Base-by-base conservation (phyloP, 371 early-diverging fungal genomes). In the Saksenaea oblongispora region DNA sequence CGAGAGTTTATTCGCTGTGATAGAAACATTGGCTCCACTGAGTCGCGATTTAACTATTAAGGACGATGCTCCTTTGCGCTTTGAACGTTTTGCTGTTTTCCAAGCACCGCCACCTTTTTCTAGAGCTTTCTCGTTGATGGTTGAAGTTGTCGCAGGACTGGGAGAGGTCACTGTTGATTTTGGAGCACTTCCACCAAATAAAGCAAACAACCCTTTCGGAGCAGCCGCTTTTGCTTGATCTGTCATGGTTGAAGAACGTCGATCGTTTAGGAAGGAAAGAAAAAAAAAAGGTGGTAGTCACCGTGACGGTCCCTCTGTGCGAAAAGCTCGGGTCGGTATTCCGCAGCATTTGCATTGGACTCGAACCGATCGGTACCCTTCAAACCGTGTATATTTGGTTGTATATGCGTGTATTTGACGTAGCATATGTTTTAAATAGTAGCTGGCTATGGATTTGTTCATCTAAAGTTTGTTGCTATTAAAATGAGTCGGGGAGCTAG, bases 111-210 rank as follows among this genome's bases (percentile, higher is more conserved):
- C 74, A 15, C 66, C 74, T 18, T 51, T 18, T 4, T 41, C 42
- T 14, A 18, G 17, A 5, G 42, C 44, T n/a, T 26, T 37, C 3
- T 39, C 13, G 5, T 35, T 34, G 63, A 57, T 63, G 8, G 63
- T 55, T 27, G 39, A 56, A 18, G 56, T 58, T 18, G 62, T 53
- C 22, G 26, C 58, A 9, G 41, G 66, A 11, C 53, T 60, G 18
- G 27, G 41, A n/a, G 34, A 35, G n/a, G 47, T n/a, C 14, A 44
- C 8, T 15, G 51, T 14, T n/a, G 28, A 44, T 39, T 61, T 56
- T 14, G 71, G 60, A 0, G 37, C 37, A 2, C 26, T 24, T 11
- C 65, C 78, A 60, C 78, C 78, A 66, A 77, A 77, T 72, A 77
- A 63, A 59, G 71, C 64, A 34, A 68, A 59, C 22, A 77, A 36